Percentiles rank a stretch among this genome's conserved stretches.
phyloP scores from a whole-genome alignment of 176 grass and related monocot species.

The Otatea glauca region DNA sequence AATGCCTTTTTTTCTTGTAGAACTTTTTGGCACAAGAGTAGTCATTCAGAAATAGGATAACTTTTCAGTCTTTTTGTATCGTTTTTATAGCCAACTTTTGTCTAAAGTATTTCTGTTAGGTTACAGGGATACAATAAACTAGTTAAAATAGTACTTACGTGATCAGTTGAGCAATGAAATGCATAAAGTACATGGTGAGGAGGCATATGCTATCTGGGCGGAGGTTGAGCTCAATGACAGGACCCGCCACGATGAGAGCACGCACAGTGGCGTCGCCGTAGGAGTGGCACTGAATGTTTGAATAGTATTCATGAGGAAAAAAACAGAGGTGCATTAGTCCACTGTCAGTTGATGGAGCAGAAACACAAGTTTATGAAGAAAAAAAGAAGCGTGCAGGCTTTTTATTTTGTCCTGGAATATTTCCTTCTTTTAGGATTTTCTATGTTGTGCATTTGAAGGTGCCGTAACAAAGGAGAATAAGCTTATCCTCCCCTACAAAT shows the following conservation, averaged over 20 bases:
- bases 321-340: not conserved
- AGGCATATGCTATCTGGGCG: constrained; percentile 52
- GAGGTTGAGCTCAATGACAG: constrained; percentile 41
- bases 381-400: not conserved
- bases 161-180: too few species aligned
- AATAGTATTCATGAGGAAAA: not conserved
- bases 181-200: constrained; percentile 54
- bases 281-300: constrained; percentile 58
- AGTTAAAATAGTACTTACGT: too few species aligned
- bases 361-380: not conserved
- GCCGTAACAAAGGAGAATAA: not conserved
- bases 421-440: not conserved
- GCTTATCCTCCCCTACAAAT: not conserved
- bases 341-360: not conserved
- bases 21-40: too few species aligned
- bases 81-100: too few species aligned
- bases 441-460: not conserved
- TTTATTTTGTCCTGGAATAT: not conserved
- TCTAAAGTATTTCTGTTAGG: too few species aligned
- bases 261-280: constrained; percentile 22
- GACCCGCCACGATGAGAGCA: constrained; percentile 30
- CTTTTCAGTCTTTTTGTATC: too few species aligned
- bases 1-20: too few species aligned
- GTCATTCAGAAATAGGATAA: too few species aligned
- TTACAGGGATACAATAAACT: too few species aligned